Evolutionary conservation across 768 basidiomycete species (phyloP), one percentile per base, ranked within the genome.

Genomic region (Suillus cothurnatus): DNA sequence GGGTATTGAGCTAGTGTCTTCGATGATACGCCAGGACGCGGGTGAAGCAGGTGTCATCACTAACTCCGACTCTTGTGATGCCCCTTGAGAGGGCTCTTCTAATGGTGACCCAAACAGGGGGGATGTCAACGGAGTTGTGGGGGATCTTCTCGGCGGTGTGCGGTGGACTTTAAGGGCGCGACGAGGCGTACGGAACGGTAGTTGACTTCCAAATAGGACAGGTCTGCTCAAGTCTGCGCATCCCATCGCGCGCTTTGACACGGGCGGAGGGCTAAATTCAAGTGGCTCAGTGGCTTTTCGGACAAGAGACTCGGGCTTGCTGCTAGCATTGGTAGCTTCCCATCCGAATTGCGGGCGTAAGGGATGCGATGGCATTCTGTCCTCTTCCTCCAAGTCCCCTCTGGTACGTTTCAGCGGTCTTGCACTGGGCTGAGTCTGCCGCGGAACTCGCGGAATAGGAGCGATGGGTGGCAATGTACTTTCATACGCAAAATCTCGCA

Each of bases 401-500:
- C 76, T 67, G 63, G 69, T 66, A 58, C 84, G 82, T 64, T 82
- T 83, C 56, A 78, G 71, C 19, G 73, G 61, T 59, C 75, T 71
- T 65, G 76, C 66, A 61, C 76, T 70, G 64, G 84, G 84, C 68
- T 84, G 86, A 23, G 83, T 75, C 71, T 85, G 87, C 26, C 82
- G 81, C 1, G 80, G 80, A 15, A 77, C 71, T 23, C 80, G 80
- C 21, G 79, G 81, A 31, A 85, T 83, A 2, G 87, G 80, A 36
- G 77, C 79, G 47, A 92, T 81, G 11, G 87, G 86, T 2, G 89
- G 88, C 55, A 91, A 77, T 32, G 78, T 86, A 76, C 81, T 88
- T 74, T 90, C 88, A 77, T 87, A 89, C 19, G 85, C 88, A 80
- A 88, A 91, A 77, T 92, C 84, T 71, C 82, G 79, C 61, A 84